Percentiles rank a stretch among this genome's conserved stretches.
Conservation (phyloP, 228 moss, liverwort and hornwort genomes). For the Sphagnum fallax region DNA sequence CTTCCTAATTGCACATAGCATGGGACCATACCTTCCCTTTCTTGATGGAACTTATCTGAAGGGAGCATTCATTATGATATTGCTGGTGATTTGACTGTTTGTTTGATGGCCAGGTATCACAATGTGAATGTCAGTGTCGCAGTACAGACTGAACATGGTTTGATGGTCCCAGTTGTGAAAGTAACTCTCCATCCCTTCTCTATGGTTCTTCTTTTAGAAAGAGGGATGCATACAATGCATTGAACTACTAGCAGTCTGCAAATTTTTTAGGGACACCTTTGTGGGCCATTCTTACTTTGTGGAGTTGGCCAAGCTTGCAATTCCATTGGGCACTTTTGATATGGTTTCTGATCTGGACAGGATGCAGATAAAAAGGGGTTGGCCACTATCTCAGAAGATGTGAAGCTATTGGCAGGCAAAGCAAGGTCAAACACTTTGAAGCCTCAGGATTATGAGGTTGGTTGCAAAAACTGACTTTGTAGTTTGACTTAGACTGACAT, state of each 20-base stretch:
- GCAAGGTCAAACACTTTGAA: conserved; percentile 71
- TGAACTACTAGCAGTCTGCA: background rate
- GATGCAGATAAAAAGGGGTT: conserved; percentile 95
- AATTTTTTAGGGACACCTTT: too few relatives aligned
- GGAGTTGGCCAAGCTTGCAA: background rate
- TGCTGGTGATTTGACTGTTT: too few relatives aligned
- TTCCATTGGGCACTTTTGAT: background rate
- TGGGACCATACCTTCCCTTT: too few relatives aligned
- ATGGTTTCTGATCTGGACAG: conserved; percentile 15
- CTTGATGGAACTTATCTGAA: too few relatives aligned
- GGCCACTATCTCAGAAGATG: conserved; percentile 71
- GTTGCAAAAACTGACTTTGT: background rate
- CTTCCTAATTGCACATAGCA: too few relatives aligned
- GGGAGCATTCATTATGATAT: too few relatives aligned
- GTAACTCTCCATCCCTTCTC: conserved; percentile 12
- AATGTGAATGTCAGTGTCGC: conserved; percentile 89
- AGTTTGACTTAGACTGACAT: too few relatives aligned
- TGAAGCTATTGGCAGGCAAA: conserved; percentile 68
- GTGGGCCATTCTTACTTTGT: background rate
- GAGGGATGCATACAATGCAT: background rate
- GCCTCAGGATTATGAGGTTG: conserved; percentile 77
- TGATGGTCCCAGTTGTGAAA: conserved; percentile 95
- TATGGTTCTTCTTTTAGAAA: background rate
- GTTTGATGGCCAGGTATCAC: conserved; percentile 37
- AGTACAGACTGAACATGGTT: conserved; percentile 78